Base-by-base conservation (phyloP, 345 rosid genomes). In the Syzygium oleosum region DNA sequence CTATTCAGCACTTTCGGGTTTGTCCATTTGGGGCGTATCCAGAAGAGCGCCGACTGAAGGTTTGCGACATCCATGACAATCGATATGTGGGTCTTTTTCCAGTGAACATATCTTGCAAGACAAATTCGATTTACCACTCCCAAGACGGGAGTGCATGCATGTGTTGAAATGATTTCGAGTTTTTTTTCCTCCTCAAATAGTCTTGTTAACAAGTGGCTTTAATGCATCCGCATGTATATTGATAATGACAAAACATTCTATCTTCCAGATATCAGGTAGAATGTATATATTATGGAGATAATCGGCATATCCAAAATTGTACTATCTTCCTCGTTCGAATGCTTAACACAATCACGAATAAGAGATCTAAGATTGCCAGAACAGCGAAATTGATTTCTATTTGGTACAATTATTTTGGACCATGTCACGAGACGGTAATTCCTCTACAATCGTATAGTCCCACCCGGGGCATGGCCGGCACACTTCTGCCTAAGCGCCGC, bases 371-470 rank as follows among this genome's bases (percentile, higher is more conserved):
- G 9, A 0, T 61, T 6, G 10, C 10, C 7, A n/a, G 14, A 6
- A 61, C 0, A n/a, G 1, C 38, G 0, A 6, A 61, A 12, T n/a
- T 6, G 34, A 61, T 29, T 1, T 61, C 2, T n/a, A 14, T 2
- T 0, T 2, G 5, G 38, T n/a, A 8, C 7, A 6, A 61, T 61
- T 6, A 61, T 61, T 3, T 65, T 3, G 22, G 16, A 7, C 31
- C 41, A 9, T 15, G 77, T 9, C 77, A 31, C 6, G 1, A 29
- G 11, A 15, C 0, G 6, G 31, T 65, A 2, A 31, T 31, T 65
- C 23, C 78, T 31, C 2, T 1, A 2, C 4, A 31, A 65, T 31
- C 5, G 16, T 31, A 1, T 17, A 65, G 43, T 65, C 41, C 23
- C 43, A 2, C 23, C 34, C 19, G 43, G 4, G 46, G 19, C 55